Conservation (phyloP, 805 yeast species). For the Yarrowia phangngaensis region DNA sequence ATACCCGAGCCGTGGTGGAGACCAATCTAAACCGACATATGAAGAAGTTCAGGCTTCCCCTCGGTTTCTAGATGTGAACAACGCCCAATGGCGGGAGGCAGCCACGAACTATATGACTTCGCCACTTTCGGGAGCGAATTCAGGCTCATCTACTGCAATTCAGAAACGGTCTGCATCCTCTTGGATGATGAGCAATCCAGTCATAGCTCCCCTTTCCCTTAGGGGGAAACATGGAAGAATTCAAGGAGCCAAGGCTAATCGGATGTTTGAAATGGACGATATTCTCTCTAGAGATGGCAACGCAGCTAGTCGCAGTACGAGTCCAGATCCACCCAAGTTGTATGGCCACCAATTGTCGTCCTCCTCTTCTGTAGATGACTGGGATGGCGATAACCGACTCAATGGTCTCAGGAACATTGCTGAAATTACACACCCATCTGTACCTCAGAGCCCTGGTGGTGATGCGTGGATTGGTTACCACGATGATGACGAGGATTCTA, state of each 20-base stretch:
- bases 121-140: not conserved
- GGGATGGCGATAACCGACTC: constrained; percentile 18
- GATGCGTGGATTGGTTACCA: constrained; percentile 17
- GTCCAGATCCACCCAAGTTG: not conserved
- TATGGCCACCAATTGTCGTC: not conserved
- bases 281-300: constrained; percentile 3
- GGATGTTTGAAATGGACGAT: constrained; percentile 5
- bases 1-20: not conserved
- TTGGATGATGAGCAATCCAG: constrained; percentile 17
- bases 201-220: constrained; percentile 4
- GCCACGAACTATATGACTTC: not conserved
- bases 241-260: no score
- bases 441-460: constrained; percentile 9
- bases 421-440: not conserved
- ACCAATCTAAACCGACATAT: not conserved
- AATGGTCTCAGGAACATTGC: constrained; percentile 12
- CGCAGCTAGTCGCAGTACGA: constrained; percentile 2
- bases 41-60: constrained; percentile 19
- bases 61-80: constrained; percentile 24
- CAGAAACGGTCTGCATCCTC: constrained; percentile 3
- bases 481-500: not conserved
- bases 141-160: not conserved
- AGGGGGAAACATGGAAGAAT: constrained; percentile 2
- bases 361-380: constrained; percentile 5
- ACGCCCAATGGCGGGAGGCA: constrained; percentile 15